A percentile compares a stretch with the other conserved stretches of the same genome.
Conservation (phyloP, 164 flowering plant species). For the Tetracentron sinense region DNA sequence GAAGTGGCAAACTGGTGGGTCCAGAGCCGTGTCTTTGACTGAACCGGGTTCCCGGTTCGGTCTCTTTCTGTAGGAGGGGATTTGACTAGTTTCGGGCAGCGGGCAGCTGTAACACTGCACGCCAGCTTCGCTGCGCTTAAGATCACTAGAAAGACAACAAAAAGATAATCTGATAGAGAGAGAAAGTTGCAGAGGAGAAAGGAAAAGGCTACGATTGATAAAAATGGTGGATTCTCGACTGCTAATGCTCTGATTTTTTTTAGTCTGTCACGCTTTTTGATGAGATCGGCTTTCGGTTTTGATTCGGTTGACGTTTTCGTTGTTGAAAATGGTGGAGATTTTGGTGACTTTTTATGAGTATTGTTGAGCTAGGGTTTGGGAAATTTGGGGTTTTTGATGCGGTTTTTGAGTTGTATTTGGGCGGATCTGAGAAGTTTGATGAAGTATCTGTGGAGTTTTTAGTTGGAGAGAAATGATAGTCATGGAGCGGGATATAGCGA, state of each 20-base stretch:
- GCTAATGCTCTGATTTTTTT: neutral
- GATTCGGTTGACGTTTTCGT: constrained; percentile 8
- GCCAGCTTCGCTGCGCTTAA: constrained; percentile 26
- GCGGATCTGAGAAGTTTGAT: constrained; percentile 8
- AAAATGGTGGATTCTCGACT: too few species aligned
- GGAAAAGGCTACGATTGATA: too few species aligned
- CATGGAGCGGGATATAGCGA: constrained; percentile 21
- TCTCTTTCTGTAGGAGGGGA: constrained; percentile 4
- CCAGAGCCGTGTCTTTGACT: constrained; percentile 8
- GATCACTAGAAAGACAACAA: constrained; percentile 24
- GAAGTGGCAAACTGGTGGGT: constrained; percentile 11
- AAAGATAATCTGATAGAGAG: constrained; percentile 17
- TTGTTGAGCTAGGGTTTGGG: constrained; percentile 14
- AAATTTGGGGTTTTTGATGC: constrained; percentile 12
- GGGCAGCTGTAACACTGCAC: constrained; percentile 28
- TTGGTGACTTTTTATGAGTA: neutral
- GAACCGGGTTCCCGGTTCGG: constrained; percentile 12
- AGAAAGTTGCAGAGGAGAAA: constrained; percentile 2
- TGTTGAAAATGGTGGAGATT: constrained; percentile 23
- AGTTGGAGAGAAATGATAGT: constrained; percentile 15
- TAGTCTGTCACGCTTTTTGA: neutral
- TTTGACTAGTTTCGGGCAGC: constrained; percentile 20
- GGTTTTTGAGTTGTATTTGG: neutral
- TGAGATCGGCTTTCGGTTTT: constrained; percentile 9
- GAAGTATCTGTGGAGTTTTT: constrained; percentile 2